Evolutionary conservation across 1,139 yeast species (phyloP).

Genomic region (Spencermartinsiella ligniputridi): DNA sequence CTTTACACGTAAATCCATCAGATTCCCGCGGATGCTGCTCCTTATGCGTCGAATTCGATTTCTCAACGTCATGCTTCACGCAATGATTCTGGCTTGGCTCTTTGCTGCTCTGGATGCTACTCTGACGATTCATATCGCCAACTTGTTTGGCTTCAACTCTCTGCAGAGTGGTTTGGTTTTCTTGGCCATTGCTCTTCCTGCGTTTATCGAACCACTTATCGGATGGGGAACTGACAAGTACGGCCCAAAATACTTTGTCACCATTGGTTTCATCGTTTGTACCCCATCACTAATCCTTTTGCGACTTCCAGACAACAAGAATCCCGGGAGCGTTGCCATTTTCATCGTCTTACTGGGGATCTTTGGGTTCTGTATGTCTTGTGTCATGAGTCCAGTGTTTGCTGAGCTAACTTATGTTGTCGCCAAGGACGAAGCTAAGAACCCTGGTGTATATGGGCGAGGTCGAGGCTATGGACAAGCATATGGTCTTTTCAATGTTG

Average conservation of each 20-base stretch:
- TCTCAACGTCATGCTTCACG: slow-evolving; percentile 24
- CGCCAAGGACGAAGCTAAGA: slow-evolving; percentile 23
- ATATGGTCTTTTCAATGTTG: slow-evolving; percentile 35
- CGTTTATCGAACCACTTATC: slow-evolving; percentile 31
- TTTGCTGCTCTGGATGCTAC: slow-evolving; percentile 34
- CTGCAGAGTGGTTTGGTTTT: slow-evolving; percentile 32
- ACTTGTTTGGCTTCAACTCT: slow-evolving; percentile 30
- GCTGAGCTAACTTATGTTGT: slow-evolving; percentile 31
- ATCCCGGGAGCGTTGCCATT: slow-evolving; percentile 27
- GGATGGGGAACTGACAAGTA: slow-evolving; percentile 31
- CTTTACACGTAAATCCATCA: background rate
- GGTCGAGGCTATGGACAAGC: slow-evolving; percentile 36
- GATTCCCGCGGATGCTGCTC: slow-evolving; percentile 21
- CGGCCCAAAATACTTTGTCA: slow-evolving; percentile 30
- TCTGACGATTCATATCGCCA: slow-evolving; percentile 31
- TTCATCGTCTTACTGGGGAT: slow-evolving; percentile 30
- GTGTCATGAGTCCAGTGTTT: slow-evolving; percentile 29
- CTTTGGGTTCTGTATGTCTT: slow-evolving; percentile 26
- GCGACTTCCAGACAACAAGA: slow-evolving; percentile 28
- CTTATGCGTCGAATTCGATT: slow-evolving; percentile 25
- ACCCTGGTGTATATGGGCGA: slow-evolving; percentile 33
- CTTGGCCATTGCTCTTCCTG: slow-evolving; percentile 32
- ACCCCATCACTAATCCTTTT: slow-evolving; percentile 29
- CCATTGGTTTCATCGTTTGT: slow-evolving; percentile 25
- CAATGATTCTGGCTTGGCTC: slow-evolving; percentile 31